Evolutionary conservation across 2,329 filamentous ascomycete species (phyloP), one percentile per base, ranked within the genome.

Genomic region (Magnaporthiopsis rhizophila): DNA sequence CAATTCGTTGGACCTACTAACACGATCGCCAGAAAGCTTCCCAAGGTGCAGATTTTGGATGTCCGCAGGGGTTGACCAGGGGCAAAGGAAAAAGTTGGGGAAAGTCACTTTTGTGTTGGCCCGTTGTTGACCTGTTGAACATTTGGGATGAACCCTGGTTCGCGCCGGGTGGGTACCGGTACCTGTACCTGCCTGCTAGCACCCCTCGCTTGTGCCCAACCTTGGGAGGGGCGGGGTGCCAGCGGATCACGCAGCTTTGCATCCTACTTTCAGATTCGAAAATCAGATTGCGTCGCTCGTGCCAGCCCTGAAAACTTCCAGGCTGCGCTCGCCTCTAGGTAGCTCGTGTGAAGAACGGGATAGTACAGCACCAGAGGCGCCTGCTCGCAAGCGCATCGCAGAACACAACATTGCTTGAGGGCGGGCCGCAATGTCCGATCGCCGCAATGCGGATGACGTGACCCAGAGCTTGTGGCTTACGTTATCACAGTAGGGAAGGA

Each of bases 91-190:
- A 70, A 72, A 71, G 70, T 72, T 72, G 71, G 71, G 71, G 70
- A 72, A 69, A 63, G 71, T 68, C 67, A 65, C 64, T 65, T 62
- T 63, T 64, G 65, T 70, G 67, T 69, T 72, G 68, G 63, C 68
- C 62, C 62, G 69, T 72, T 71, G 69, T 70, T 70, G 69, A 70
- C 69, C 66, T 70, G 69, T 70, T 70, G 69, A 71, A 69, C 66
- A 65, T 63, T 61, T 62, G 65, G 61, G 65, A 64, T 59, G 62
- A 56, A 65, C 63, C 63, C 64, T 45, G 64, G 34, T 60, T 53
- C 61, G 9, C 12, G 26, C 26, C 36, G 50, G 45, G 66, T 67
- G 50, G 45, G 66, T 67, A 67, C 64, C 65, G 62, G 66, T 67
- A 67, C 61, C 13, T 62, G 15, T 18, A 30, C 32, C 30, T 61